Percentiles rank a stretch among this genome's conserved stretches.
These are phyloP conservation scores for Sporisorium scitamineum DNA, from an alignment of 1,284 basidiomycete genomes.

Conservation along the genomic window DNA sequence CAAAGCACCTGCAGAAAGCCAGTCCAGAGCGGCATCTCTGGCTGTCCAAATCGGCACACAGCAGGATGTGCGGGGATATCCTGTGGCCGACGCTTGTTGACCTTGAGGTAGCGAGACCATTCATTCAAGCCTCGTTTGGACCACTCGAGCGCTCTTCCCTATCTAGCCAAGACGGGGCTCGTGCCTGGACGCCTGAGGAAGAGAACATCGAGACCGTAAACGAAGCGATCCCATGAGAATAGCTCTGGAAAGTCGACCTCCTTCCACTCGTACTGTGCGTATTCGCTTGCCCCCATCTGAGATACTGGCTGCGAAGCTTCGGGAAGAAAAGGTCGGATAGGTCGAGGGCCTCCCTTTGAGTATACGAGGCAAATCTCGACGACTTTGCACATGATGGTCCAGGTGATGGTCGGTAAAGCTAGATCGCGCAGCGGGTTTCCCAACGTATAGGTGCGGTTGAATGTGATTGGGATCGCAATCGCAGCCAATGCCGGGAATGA, in stretches of 20 bases:
- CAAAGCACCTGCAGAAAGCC: slow-evolving; percentile 18
- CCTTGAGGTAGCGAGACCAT: slow-evolving; percentile 29
- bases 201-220: slow-evolving; percentile 33
- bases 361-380: slow-evolving; percentile 33
- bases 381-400: slow-evolving; percentile 34
- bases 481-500: slow-evolving; percentile 22
- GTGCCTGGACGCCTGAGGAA: slow-evolving; percentile 25
- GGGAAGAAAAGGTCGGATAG: slow-evolving; percentile 30
- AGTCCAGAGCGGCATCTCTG: slow-evolving; percentile 21
- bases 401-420: slow-evolving; percentile 32
- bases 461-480: slow-evolving; percentile 13
- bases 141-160: slow-evolving; percentile 46
- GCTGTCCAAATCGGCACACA: slow-evolving; percentile 44
- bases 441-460: slow-evolving; percentile 23
- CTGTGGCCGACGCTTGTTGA: slow-evolving; percentile 17
- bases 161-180: slow-evolving; percentile 11
- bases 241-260: slow-evolving; percentile 17
- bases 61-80: slow-evolving; percentile 28
- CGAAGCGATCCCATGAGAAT: slow-evolving; percentile 14
- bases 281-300: slow-evolving; percentile 14
- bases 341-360: slow-evolving; percentile 28
- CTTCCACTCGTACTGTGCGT: slow-evolving; percentile 33
- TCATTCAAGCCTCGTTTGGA: slow-evolving; percentile 27
- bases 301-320: slow-evolving; percentile 5
- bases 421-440: slow-evolving; percentile 43